These are phyloP conservation scores for Reutealis trisperma DNA, from an alignment of 345 rosid species.

Conservation along the genomic window DNA sequence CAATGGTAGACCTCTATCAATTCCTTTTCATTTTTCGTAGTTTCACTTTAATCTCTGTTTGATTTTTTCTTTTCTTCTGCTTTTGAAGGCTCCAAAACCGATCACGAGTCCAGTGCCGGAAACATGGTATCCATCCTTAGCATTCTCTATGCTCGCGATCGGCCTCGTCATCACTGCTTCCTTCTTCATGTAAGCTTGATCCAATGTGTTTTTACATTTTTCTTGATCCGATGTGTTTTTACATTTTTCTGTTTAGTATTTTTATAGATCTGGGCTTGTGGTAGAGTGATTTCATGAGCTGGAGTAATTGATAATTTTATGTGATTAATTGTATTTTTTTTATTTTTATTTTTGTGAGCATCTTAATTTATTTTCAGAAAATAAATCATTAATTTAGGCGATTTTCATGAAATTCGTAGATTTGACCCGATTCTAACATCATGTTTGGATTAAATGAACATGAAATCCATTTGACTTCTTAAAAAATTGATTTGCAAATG, in stretches of 20 bases:
- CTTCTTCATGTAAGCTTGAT: constrained; percentile 73
- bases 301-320: background rate
- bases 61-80: background rate
- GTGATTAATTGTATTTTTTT: background rate
- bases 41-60: background rate
- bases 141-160: constrained; percentile 59
- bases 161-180: constrained; percentile 78
- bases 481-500: no score
- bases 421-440: no score
- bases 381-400: background rate
- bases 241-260: background rate
- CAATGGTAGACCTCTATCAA: constrained; percentile 1
- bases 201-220: background rate
- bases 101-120: constrained; percentile 78
- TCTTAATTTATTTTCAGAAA: no score
- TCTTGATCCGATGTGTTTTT: background rate
- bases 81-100: constrained; percentile 60
- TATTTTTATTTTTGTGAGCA: no score
- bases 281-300: background rate
- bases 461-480: no score
- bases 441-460: no score
- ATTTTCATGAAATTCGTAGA: background rate
- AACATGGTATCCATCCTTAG: constrained; percentile 61
- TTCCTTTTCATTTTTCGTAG: background rate
- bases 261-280: background rate